Conservation (phyloP, 306 rosid genomes). For the Quercus engelmannii region DNA sequence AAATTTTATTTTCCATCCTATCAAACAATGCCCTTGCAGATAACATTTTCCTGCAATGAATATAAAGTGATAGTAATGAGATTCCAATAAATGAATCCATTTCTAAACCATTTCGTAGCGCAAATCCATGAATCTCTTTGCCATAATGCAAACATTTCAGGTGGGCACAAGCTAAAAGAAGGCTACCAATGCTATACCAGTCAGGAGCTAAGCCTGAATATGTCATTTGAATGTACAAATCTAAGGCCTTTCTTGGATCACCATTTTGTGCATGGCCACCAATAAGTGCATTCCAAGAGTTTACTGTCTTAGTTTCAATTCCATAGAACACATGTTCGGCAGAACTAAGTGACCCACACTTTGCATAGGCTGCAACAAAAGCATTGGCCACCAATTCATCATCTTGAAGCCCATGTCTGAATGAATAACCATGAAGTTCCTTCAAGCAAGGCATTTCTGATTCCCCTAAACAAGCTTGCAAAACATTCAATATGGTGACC, state of each 20-base stretch:
- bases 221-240: conserved; percentile 55
- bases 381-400: conserved; percentile 68
- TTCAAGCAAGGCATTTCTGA: conserved; percentile 47
- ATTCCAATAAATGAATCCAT: conserved; percentile 62
- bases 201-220: conserved; percentile 55
- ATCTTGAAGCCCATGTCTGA: conserved; percentile 46
- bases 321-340: conserved; percentile 58
- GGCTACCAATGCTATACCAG: conserved; percentile 52
- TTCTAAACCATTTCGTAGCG: conserved; percentile 57
- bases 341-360: conserved; percentile 49
- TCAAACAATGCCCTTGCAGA: conserved; percentile 49
- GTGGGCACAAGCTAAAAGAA: conserved; percentile 66
- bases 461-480: conserved; percentile 59
- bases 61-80: conserved; percentile 59
- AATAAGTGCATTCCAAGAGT: conserved; percentile 82
- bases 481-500: conserved; percentile 65
- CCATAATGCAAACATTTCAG: conserved; percentile 46
- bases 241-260: conserved; percentile 61
- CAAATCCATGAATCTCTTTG: conserved; percentile 64
- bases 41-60: conserved; percentile 42
- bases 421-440: conserved; percentile 66
- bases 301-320: conserved; percentile 50
- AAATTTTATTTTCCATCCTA: conserved; percentile 37
- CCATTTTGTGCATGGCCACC: conserved; percentile 72
- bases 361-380: conserved; percentile 64